Base-by-base conservation (phyloP, 345 rosid species). In the Microcos paniculata region DNA sequence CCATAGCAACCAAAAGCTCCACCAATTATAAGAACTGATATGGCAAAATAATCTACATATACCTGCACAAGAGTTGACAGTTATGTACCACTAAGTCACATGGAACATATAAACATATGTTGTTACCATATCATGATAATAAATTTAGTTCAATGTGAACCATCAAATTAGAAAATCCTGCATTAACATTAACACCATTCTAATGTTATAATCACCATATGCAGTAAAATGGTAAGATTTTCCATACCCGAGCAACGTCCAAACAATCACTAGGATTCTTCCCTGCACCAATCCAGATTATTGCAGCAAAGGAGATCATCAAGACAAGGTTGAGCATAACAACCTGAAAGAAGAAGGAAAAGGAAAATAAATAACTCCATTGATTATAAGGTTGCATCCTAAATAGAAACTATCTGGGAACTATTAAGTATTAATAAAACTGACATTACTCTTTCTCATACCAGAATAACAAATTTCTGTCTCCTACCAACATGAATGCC, bases 391-490 rank as follows among this genome's bases (percentile, higher is more conserved):
- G 31, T n/a, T 33, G 46, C 30, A 51, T 31, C n/a, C 15, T 31
- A 30, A 51, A 70, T 51, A 33, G 45, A 70, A 19, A 52, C 15
- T 51, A 51, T 70, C n/a, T 4, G 28, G 48, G 30, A n/a, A n/a
- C n/a, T n/a, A n/a, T n/a, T 6, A 35, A 35, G 2, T 35, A 35
- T 35, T 35, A 6, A 35, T 35, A 35, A 35, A 61, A 56, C 35
- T 28, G 24, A 42, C 62, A 56, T 52, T 74, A 12, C 31, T 85
- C 45, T 42, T 42, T 9, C 7, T 7, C 61, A 38, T 87, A 90
- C 94, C 90, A 81, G 77, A 76, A 88, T 82, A 78, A 90, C 94
- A 51, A 87, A 64, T 56, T 82, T 90, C 81, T 90, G 94, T 70
- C 90, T 91, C 83, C 87, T 85, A 70, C 90, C 88, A 46, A 90